Conservation (phyloP, 495 filamentous ascomycete genomes). For the Penicillium ucsense region DNA sequence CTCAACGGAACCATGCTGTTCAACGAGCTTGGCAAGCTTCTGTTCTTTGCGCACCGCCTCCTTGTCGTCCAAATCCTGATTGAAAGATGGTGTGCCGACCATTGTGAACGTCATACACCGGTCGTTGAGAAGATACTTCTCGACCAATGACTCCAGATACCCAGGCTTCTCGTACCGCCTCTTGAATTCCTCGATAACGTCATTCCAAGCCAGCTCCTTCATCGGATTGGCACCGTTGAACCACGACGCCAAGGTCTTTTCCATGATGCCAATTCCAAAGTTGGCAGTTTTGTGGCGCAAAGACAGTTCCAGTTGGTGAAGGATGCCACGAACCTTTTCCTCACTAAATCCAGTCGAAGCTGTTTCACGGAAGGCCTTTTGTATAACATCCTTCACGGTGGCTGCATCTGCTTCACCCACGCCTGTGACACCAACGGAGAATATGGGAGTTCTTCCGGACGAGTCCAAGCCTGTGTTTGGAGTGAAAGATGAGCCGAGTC, state of each 20-base stretch:
- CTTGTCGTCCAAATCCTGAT: slow-evolving; percentile 62
- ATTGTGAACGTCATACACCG: slow-evolving; percentile 88
- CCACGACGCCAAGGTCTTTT: slow-evolving; percentile 80
- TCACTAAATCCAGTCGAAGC: slow-evolving; percentile 70
- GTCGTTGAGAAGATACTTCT: slow-evolving; percentile 85
- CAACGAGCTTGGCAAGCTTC: slow-evolving; percentile 60
- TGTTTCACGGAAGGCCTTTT: slow-evolving; percentile 54
- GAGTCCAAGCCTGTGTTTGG: slow-evolving; percentile 87
- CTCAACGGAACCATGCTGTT: slow-evolving; percentile 57
- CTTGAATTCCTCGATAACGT: slow-evolving; percentile 75
- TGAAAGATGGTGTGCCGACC: slow-evolving; percentile 69
- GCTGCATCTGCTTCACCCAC: slow-evolving; percentile 69
- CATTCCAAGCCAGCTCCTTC: slow-evolving; percentile 80
- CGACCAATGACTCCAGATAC: slow-evolving; percentile 75
- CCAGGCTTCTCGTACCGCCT: slow-evolving; percentile 53
- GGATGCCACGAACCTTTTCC: slow-evolving; percentile 81
- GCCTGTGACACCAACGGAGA: slow-evolving; percentile 83
- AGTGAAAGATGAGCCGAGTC: slow-evolving; percentile 83
- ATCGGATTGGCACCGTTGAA: slow-evolving; percentile 93
- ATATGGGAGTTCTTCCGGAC: slow-evolving; percentile 65
- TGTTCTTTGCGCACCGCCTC: slow-evolving; percentile 58
- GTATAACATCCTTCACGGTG: slow-evolving; percentile 63
- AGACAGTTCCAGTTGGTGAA: slow-evolving; percentile 84
- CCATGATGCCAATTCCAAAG: slow-evolving; percentile 86
- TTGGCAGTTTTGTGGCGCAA: slow-evolving; percentile 91